These are phyloP conservation scores for Lodderomyces oxycetoniae DNA, from an alignment of 1,139 yeast species.

Conservation along the genomic window DNA sequence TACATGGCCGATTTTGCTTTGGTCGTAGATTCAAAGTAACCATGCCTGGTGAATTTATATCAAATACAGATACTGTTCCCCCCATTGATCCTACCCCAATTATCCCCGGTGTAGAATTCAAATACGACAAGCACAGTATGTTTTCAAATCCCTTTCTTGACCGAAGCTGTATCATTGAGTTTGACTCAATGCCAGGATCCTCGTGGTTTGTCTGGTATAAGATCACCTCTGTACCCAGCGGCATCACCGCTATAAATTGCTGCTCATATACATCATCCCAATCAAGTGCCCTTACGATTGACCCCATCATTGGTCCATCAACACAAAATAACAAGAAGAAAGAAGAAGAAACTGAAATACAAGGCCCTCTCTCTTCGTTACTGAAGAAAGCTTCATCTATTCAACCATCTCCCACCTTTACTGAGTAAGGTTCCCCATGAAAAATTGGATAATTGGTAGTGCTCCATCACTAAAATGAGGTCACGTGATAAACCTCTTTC, in stretches of 20 bases:
- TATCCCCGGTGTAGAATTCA: constrained; percentile 52
- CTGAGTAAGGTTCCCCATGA: too few species aligned
- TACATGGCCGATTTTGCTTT: constrained; percentile 70
- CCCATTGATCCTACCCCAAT: constrained; percentile 71
- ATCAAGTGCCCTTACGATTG: constrained; percentile 51
- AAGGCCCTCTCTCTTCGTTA: too few species aligned
- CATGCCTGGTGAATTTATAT: constrained; percentile 41
- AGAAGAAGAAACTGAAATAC: neutral
- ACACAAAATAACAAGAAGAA: neutral
- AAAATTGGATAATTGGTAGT: too few species aligned
- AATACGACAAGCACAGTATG: constrained; percentile 68
- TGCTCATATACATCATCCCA: constrained; percentile 59
- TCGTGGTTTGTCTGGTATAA: constrained; percentile 52
- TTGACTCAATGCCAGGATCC: constrained; percentile 31
- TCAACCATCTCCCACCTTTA: too few species aligned
- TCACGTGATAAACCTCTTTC: too few species aligned
- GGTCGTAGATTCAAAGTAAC: constrained; percentile 51
- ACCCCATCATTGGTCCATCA: constrained; percentile 40
- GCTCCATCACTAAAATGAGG: too few species aligned
- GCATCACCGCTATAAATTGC: constrained; percentile 58
- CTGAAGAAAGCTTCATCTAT: too few species aligned
- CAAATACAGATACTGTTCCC: constrained; percentile 64
- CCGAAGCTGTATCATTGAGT: constrained; percentile 42
- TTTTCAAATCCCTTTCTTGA: constrained; percentile 65
- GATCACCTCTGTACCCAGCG: constrained; percentile 64